These are phyloP conservation scores for Hypoxylon intermedium DNA, from an alignment of 495 filamentous ascomycete species.

Conservation along the genomic window DNA sequence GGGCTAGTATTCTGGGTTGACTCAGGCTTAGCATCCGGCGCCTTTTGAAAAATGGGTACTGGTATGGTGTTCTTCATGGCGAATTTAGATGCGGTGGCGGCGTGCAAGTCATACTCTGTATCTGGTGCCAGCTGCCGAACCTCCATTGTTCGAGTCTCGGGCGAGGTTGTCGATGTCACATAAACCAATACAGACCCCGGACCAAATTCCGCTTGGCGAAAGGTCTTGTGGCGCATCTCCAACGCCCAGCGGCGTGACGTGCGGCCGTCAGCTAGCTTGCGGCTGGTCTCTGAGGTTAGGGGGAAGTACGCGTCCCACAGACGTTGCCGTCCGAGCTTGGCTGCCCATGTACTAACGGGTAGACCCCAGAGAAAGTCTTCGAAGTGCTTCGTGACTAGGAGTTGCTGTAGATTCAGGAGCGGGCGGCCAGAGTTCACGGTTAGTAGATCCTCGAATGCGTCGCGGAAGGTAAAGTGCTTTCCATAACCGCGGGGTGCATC, in stretches of 20 bases:
- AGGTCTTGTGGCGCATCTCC: constrained; percentile 1
- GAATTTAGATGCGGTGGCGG: constrained; percentile 12
- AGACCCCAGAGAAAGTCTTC: constrained; percentile 24
- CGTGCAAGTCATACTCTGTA: constrained; percentile 28
- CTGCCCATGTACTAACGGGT: constrained; percentile 28
- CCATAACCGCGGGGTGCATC: constrained; percentile 36
- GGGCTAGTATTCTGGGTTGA: not conserved
- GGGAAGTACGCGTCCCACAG: constrained; percentile 39
- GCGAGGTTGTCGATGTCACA: too few relatives aligned
- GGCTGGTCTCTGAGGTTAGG: constrained; percentile 12
- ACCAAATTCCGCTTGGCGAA: constrained; percentile 1
- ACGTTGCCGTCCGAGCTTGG: constrained; percentile 7
- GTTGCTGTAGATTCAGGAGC: constrained; percentile 14
- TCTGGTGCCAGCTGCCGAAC: constrained; percentile 15
- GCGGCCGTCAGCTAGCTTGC: constrained; percentile 10
- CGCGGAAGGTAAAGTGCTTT: constrained; percentile 45
- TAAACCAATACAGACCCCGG: not conserved
- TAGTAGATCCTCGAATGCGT: constrained; percentile 54
- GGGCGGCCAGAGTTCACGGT: constrained; percentile 37
- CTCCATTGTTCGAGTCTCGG: too few relatives aligned
- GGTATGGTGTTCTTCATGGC: not conserved
- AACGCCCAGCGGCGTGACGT: not conserved
- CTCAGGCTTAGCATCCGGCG: not conserved
- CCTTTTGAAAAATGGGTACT: not conserved
- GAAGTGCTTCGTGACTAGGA: constrained; percentile 8